phyloP scores from a whole-genome alignment of 1,284 basidiomycete genomes.

The Sanghuangporus weigelae region DNA sequence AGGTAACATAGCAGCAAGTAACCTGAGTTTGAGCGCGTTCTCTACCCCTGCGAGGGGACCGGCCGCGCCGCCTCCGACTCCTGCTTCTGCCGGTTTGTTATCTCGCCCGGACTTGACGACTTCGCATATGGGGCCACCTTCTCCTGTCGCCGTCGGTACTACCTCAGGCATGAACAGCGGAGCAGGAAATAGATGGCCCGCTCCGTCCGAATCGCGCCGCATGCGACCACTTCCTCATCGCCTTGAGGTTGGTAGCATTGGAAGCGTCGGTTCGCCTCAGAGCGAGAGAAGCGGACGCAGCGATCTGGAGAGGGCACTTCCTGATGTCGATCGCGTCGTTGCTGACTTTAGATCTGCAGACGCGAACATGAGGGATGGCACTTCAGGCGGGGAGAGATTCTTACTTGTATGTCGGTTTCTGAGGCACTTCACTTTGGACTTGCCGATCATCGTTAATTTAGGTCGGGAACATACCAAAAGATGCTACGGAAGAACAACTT shows the following conservation, averaged over 20 bases:
- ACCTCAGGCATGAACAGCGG: neutral
- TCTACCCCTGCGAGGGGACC: conserved; percentile 9
- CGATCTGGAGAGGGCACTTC: neutral
- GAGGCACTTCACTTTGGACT: neutral
- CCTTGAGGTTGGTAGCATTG: conserved; percentile 1
- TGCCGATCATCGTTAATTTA: neutral
- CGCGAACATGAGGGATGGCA: neutral
- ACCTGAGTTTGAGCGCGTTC: neutral
- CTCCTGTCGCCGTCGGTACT: neutral
- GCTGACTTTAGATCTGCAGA: neutral
- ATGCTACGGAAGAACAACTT: conserved; percentile 9
- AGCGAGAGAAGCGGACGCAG: conserved; percentile 1
- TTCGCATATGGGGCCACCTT: neutral
- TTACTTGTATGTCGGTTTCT: conserved; percentile 7
- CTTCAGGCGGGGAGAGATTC: neutral
- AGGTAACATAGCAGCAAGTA: neutral
- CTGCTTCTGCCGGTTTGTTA: conserved; percentile 2
- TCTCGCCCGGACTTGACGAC: neutral
- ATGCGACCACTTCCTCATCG: neutral
- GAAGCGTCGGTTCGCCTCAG: neutral
- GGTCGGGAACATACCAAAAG: conserved; percentile 17
- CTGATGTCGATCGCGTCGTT: neutral
- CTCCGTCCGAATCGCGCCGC: neutral
- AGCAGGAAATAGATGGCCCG: neutral
- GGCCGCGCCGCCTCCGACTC: conserved; percentile 13